Percentiles rank a stretch among this genome's conserved stretches.
phyloP scores from a whole-genome alignment of 108 stramenopile species.

The Cylindrotheca fusiformis region DNA sequence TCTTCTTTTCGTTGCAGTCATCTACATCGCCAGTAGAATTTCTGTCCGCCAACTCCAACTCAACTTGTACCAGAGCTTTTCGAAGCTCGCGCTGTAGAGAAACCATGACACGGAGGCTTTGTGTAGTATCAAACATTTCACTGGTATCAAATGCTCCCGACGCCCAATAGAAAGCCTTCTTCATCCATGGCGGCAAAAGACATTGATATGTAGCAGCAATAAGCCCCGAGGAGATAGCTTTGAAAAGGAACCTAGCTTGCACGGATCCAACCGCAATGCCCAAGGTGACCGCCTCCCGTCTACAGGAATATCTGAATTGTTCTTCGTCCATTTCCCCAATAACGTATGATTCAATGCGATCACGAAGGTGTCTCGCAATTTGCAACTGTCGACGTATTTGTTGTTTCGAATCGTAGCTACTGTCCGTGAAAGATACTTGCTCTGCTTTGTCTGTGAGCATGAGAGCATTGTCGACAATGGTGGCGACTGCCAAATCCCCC shows the following conservation, averaged over 20 bases:
- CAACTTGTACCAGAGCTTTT: constrained; percentile 12
- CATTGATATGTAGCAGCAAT: constrained; percentile 13
- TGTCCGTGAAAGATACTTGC: constrained; percentile 5
- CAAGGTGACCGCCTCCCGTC: constrained; percentile 12
- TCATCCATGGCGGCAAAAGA: constrained; percentile 11
- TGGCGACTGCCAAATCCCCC: constrained; percentile 39
- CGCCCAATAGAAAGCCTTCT: constrained; percentile 1
- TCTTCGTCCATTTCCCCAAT: constrained; percentile 4
- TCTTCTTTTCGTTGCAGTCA: background rate
- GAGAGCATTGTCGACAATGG: constrained; percentile 40
- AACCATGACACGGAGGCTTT: constrained; percentile 6
- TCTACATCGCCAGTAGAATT: no score
- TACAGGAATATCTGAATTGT: constrained; percentile 16
- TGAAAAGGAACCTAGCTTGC: background rate
- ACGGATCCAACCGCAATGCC: background rate
- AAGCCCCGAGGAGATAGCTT: constrained; percentile 11
- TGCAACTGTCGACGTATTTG: constrained; percentile 38
- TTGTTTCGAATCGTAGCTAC: constrained; percentile 21
- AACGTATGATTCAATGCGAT: constrained; percentile 23
- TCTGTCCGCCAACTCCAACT: background rate
- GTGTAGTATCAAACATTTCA: background rate
- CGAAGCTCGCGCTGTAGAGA: constrained; percentile 3
- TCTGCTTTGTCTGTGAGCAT: constrained; percentile 19
- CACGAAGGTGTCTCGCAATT: constrained; percentile 39
- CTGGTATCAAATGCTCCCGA: background rate